Evolutionary conservation across 2,329 filamentous ascomycete genomes (phyloP), one percentile per base, ranked within the genome.

Genomic region (Pseudocercospora vitis): DNA sequence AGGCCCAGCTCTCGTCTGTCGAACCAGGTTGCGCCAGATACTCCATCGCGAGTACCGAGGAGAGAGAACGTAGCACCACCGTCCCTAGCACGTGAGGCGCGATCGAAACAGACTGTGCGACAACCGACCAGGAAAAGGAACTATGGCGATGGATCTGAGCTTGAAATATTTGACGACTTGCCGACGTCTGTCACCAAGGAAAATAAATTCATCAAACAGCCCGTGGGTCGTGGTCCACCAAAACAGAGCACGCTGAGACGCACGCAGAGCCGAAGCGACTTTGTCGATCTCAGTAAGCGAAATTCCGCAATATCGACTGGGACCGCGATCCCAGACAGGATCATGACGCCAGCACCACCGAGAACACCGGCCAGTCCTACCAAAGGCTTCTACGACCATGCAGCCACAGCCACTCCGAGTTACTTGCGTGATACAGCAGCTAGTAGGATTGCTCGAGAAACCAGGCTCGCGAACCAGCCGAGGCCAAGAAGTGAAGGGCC

Each of bases 141-240:
- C 64, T 99, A 95, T 73, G 94, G 94, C 9, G 90, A 96, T 70
- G 94, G 94, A 12, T 88, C 87, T 56, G 94, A 99, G 71, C 79
- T 99, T 28, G 92, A 97, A 63, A 85, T 82, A 2, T 97, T 99
- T 69, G 94, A 99, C 69, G 94, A 99, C 71, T 76, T 99, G 52
- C 92, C 92, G 1, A 97, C 91, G 0, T 96, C 91, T 12, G 84
- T 81, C 9, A 83, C 87, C 56, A 81, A 84, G 11, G 94, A 99
- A 72, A 90, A 85, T 58, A 88, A 84, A 64, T 99, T 84, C 66
- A 78, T 91, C 57, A 95, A 91, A 70, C 84, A 88, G 63, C 91
- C 94, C 2, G 77, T 86, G 32, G 83, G 81, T 42, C 81, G 82
- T 50, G 85, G 86, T 16, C 82, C 81, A 39, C 83, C 87, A 21